Percentiles rank a stretch among this genome's conserved stretches.
Conservation (phyloP, 2,329 filamentous ascomycete genomes). For the Sphaerulina musiva region DNA sequence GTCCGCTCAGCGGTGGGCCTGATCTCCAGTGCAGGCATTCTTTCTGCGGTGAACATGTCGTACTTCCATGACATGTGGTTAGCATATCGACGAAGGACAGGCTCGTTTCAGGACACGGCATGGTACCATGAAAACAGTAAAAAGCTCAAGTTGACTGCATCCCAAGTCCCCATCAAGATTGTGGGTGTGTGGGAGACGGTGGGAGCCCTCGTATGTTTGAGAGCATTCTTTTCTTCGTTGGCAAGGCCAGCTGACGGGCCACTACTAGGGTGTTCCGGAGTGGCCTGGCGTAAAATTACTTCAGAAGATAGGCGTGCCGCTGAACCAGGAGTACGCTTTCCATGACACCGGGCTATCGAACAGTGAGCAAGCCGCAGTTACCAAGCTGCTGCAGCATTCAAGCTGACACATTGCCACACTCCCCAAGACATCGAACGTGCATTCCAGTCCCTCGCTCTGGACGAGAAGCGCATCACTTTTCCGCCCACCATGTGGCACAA, state of each 20-base stretch:
- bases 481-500: constrained; percentile 35
- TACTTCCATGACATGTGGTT: constrained; percentile 14
- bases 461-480: constrained; percentile 34
- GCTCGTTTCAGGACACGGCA: constrained; percentile 4
- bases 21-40: constrained; percentile 13
- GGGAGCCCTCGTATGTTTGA: constrained; percentile 16
- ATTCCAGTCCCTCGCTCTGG: constrained; percentile 36
- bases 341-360: constrained; percentile 38
- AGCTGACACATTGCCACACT: background rate
- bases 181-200: constrained; percentile 40
- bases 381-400: too few relatives aligned
- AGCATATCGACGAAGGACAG: constrained; percentile 6
- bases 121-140: constrained; percentile 13
- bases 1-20: constrained; percentile 17
- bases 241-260: too few relatives aligned
- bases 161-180: constrained; percentile 30
- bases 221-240: too few relatives aligned
- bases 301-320: constrained; percentile 16
- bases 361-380: constrained; percentile 13
- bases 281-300: constrained; percentile 28
- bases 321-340: constrained; percentile 32
- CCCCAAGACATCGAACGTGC: constrained; percentile 30
- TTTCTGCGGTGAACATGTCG: constrained; percentile 13
- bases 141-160: constrained; percentile 1
- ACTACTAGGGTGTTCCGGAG: constrained; percentile 10